Evolutionary conservation across 495 filamentous ascomycete genomes (phyloP).

Genomic region (Cenococcum geophilum): DNA sequence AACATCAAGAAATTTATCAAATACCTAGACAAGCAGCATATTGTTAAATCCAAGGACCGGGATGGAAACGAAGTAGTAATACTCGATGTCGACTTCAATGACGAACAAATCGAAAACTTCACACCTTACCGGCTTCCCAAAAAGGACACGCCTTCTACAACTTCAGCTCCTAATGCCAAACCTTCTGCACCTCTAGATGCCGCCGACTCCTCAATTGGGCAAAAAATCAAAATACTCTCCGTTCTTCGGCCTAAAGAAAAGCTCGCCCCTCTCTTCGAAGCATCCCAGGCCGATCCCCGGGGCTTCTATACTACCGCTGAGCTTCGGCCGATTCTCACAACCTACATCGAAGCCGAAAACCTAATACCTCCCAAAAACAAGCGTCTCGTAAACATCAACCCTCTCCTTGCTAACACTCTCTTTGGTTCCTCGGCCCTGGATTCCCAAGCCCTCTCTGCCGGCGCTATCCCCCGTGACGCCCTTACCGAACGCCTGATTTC

Average conservation of each 20-base stretch:
- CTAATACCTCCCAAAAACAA: conserved; percentile 52
- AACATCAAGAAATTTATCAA: conserved; percentile 71
- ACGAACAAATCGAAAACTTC: conserved; percentile 51
- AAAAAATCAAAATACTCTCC: conserved; percentile 50
- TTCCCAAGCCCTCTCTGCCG: conserved; percentile 52
- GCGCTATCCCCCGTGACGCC: conserved; percentile 55
- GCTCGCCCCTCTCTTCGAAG: conserved; percentile 51
- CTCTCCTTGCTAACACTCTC: conserved; percentile 56
- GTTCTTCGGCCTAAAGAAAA: conserved; percentile 54
- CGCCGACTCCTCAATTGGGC: conserved; percentile 50
- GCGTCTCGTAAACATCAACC: conserved; percentile 58
- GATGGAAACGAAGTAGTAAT: conserved; percentile 61
- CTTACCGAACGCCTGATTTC: conserved; percentile 56
- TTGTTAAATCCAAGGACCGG: conserved; percentile 62
- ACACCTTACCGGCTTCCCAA: conserved; percentile 58
- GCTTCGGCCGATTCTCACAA: conserved; percentile 47
- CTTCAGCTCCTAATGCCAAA: conserved; percentile 42
- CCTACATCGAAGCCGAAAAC: conserved; percentile 47
- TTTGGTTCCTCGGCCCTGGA: conserved; percentile 49
- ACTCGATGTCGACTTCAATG: conserved; percentile 60
- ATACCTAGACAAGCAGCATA: conserved; percentile 55
- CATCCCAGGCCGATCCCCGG: conserved; percentile 41
- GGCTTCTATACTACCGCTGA: conserved; percentile 52
- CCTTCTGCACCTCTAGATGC: conserved; percentile 38
- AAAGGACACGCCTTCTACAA: conserved; percentile 43